Percentiles rank a stretch among this genome's conserved stretches.
Evolutionary conservation across 768 basidiomycete species (phyloP).

Genomic region (Tylopilus felleus): DNA sequence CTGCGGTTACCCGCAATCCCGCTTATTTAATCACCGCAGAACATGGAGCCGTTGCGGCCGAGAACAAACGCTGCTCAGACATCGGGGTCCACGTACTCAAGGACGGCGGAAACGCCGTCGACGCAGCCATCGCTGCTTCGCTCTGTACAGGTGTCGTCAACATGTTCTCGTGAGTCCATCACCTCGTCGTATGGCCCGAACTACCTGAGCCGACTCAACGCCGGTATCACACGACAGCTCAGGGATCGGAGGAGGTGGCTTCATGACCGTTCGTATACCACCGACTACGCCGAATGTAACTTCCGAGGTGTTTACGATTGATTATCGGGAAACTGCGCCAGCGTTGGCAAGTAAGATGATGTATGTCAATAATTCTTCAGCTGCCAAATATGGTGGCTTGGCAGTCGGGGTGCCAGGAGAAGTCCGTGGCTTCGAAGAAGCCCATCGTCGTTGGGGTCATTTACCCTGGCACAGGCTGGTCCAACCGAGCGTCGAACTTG

Average conservation of each 20-base stretch:
- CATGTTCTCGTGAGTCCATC: slow-evolving; percentile 74
- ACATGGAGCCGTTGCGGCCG: slow-evolving; percentile 85
- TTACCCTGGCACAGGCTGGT: slow-evolving; percentile 79
- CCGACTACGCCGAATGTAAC: slow-evolving; percentile 37
- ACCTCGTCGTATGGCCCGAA: not conserved
- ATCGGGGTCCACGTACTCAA: slow-evolving; percentile 76
- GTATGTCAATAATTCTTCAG: slow-evolving; percentile 56
- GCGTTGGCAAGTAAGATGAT: slow-evolving; percentile 69
- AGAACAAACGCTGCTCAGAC: slow-evolving; percentile 81
- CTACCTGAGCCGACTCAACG: slow-evolving; percentile 2
- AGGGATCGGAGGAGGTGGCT: slow-evolving; percentile 86
- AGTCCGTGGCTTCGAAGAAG: slow-evolving; percentile 80
- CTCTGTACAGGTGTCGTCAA: slow-evolving; percentile 83
- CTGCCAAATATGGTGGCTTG: slow-evolving; percentile 72
- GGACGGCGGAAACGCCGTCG: slow-evolving; percentile 88
- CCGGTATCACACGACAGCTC: slow-evolving; percentile 41
- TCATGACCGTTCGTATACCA: slow-evolving; percentile 80
- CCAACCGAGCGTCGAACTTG: slow-evolving; percentile 69
- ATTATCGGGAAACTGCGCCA: slow-evolving; percentile 89
- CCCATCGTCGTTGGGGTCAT: slow-evolving; percentile 77
- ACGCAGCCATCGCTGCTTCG: slow-evolving; percentile 76
- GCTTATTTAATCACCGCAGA: slow-evolving; percentile 59
- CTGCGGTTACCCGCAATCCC: slow-evolving; percentile 39
- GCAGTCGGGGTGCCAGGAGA: slow-evolving; percentile 92
- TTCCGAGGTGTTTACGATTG: slow-evolving; percentile 69